phyloP scores from a whole-genome alignment of 2,329 filamentous ascomycete genomes.

The Nothophoma quercina region DNA sequence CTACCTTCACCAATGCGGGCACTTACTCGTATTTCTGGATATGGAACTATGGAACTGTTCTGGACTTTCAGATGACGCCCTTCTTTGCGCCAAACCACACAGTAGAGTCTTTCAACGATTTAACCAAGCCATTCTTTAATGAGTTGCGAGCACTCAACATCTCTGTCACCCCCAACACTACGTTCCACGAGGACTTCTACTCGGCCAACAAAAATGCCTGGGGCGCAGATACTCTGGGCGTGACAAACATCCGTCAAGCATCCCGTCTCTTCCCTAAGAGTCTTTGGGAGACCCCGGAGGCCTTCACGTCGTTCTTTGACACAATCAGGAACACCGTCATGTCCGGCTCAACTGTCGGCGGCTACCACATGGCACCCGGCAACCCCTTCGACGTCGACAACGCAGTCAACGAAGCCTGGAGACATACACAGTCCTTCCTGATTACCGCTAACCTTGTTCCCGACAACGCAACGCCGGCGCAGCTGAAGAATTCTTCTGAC shows the following conservation, averaged over 20 bases:
- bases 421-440: conserved; percentile 28
- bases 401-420: conserved; percentile 35
- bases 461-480: conserved; percentile 21
- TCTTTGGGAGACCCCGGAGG: conserved; percentile 25
- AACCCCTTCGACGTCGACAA: conserved; percentile 32
- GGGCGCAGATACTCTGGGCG: conserved; percentile 23
- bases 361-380: conserved; percentile 31
- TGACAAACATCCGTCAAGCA: conserved; percentile 15
- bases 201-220: conserved; percentile 27
- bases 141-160: conserved; percentile 18
- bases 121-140: conserved; percentile 22
- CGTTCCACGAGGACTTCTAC: conserved; percentile 21
- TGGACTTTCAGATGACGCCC: conserved; percentile 26
- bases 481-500: conserved; percentile 22
- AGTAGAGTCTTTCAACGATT: conserved; percentile 7
- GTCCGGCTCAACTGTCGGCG: conserved; percentile 29
- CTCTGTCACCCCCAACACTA: conserved; percentile 14
- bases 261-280: conserved; percentile 30
- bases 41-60: conserved; percentile 12
- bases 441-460: conserved; percentile 25
- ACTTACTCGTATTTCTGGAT: conserved; percentile 32
- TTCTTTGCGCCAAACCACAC: conserved; percentile 24
- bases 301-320: conserved; percentile 21
- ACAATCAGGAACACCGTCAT: conserved; percentile 18
- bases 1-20: conserved; percentile 21